These are phyloP conservation scores for Microdochium paspali DNA, from an alignment of 2,329 filamentous ascomycete genomes.

Conservation along the genomic window DNA sequence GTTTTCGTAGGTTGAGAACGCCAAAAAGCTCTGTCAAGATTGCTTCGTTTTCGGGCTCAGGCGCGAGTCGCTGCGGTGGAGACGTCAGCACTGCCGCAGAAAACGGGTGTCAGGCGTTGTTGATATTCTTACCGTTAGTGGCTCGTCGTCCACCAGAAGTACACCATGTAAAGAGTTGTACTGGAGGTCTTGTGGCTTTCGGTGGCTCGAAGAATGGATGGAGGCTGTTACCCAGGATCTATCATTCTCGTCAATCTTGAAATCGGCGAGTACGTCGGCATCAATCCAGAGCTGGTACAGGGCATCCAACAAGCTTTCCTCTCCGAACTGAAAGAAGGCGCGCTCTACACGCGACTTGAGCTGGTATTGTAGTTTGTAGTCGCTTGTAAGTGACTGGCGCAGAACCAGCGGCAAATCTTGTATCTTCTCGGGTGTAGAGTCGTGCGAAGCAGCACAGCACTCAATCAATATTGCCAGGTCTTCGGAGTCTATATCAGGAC, in stretches of 20 bases:
- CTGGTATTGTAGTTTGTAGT: constrained; percentile 30
- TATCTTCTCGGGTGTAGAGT: constrained; percentile 30
- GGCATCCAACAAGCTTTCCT: constrained; percentile 16
- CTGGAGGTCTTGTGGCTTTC: constrained; percentile 20
- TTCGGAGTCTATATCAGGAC: constrained; percentile 1
- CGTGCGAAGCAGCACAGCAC: constrained; percentile 26
- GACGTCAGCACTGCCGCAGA: constrained; percentile 27
- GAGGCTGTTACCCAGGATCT: not conserved
- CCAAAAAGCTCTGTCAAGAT: constrained; percentile 43
- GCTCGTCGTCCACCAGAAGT: constrained; percentile 36
- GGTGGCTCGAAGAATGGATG: not conserved
- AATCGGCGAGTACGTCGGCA: constrained; percentile 16
- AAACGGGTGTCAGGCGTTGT: too few relatives aligned
- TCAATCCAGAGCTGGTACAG: constrained; percentile 33
- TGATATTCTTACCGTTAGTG: constrained; percentile 23
- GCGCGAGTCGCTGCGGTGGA: constrained; percentile 29
- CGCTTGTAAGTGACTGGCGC: constrained; percentile 30
- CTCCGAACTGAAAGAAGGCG: constrained; percentile 18
- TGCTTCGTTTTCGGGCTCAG: constrained; percentile 11
- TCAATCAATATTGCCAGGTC: constrained; percentile 13
- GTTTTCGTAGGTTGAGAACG: constrained; percentile 37
- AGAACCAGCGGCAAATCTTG: constrained; percentile 19
- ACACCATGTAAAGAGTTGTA: constrained; percentile 36
- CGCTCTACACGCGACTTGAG: constrained; percentile 21
- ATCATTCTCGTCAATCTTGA: constrained; percentile 4